Evolutionary conservation across 1,139 yeast species (phyloP), one percentile per base, ranked within the genome.

Genomic region (Pichia norvegensis): DNA sequence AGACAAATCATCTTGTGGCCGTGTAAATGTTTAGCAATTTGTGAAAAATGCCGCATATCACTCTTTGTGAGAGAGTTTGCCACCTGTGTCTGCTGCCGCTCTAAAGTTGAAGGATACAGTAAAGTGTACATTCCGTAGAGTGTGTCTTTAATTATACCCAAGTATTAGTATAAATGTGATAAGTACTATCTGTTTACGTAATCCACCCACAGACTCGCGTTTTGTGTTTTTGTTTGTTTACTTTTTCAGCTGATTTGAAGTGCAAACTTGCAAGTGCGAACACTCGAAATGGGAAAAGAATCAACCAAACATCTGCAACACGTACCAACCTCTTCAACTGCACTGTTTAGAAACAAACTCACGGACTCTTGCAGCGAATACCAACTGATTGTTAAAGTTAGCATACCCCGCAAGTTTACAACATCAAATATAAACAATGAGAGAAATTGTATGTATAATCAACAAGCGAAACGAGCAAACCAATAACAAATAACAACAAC

Each of bases 1-100:
- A 72, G 97, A 54, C 86, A 83, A 51, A 76, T 88, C 38, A 80
- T 88, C 16, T 69, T 92, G 3, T 88, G 97, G 97, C 97, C 97
- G 1, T 88, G 97, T 61, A 76, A 80, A 55, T 88, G 97, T 62
- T 77, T 88, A 52, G 88, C 95, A 0, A 71, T 88, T 9, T 88
- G 97, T 63, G 95, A 87, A 52, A 74, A 78, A 16, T 88, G 97
- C 59, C 72, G 97, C 22, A 67, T 81, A 29, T 76, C 85, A n/a
- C 69, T 88, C 46, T 90, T 87, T 3, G 67, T 81, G 22, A 74
- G 87, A 50, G 85, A 85, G 14, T 81, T 83, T 57, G 79, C 77
- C 48, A 83, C 84, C 1, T 88, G 97, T 64, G 94, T 87, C 0
- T 85, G 95, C 57, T 88, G 97, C 58, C 74, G 95, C 40, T 69